Base-by-base conservation (phyloP, 208 protist species). In the Borovskyia barvae region DNA sequence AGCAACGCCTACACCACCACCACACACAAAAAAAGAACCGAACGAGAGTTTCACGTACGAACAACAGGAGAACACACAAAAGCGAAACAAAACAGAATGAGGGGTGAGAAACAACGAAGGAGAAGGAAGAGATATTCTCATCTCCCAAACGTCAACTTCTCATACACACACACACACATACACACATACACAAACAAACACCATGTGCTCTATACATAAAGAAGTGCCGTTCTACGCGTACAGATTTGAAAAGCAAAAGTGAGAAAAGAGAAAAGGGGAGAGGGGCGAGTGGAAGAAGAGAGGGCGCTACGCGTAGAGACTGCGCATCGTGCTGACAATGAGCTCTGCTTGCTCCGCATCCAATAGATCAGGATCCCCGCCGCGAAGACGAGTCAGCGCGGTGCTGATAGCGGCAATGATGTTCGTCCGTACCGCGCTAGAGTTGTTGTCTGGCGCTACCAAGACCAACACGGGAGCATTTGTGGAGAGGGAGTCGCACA, bases 391-490 rank as follows among this genome's bases (percentile, higher is more conserved):
- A 12, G 49, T 60, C 22, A 85, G 47, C 20, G 33, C 37, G 14
- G 73, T 57, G 53, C 75, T 72, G 12, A 87, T 39, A 17, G 70
- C 73, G 24, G 66, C 75, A 47, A 83, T 62, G 20, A 63, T 75
- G 46, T 86, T 80, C 48, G 72, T 65, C 14, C 66, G 66, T 59
- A 66, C 47, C 28, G 70, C 48, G 36, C 46, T 62, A 1, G 51
- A 36, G 20, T 43, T 62, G 51, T 45, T 45, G 50, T 29, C 75
- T 24, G 45, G 70, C 67, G 70, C 66, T 24, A 92, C 55, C 37
- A 83, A 67, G 11, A 82, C 55, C 17, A 87, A 20, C 29, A 87
- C 69, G 39, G 58, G 33, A 32, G 84, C 65, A 8, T 59, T 47
- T 19, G 32, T 28, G 24, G 29, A 26, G 15, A 84, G 35, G 4